These are phyloP conservation scores for Phytophthora fragariaefolia DNA, from an alignment of 352 stramenopile species.

Conservation along the genomic window DNA sequence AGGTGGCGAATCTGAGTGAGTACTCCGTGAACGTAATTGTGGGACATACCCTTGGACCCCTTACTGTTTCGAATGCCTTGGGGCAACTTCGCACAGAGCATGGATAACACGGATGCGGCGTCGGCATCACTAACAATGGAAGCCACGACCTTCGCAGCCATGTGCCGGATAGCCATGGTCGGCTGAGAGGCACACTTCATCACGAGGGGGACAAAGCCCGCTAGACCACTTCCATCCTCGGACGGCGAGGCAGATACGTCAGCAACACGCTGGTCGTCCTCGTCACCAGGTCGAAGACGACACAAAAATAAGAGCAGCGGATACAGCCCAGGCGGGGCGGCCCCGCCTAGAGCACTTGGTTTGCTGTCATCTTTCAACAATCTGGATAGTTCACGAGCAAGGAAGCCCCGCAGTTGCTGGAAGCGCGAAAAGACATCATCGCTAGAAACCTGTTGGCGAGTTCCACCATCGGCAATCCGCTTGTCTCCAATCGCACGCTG, in stretches of 20 bases:
- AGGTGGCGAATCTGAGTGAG: slow-evolving; percentile 67
- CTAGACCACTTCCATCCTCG: slow-evolving; percentile 31
- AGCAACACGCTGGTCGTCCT: slow-evolving; percentile 44
- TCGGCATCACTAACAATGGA: slow-evolving; percentile 69
- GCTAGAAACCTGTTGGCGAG: slow-evolving; percentile 64
- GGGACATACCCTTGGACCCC: slow-evolving; percentile 33
- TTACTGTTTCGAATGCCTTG: slow-evolving; percentile 31
- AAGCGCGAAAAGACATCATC: slow-evolving; percentile 85
- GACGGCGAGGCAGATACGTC: slow-evolving; percentile 16
- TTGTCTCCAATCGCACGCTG: slow-evolving; percentile 87
- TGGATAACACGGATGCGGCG: slow-evolving; percentile 46
- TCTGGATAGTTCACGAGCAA: slow-evolving; percentile 60
- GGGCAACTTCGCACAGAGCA: slow-evolving; percentile 51
- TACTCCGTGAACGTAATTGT: slow-evolving; percentile 73
- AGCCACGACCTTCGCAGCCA: slow-evolving; percentile 80
- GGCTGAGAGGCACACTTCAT: slow-evolving; percentile 70
- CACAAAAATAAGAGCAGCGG: slow-evolving; percentile 84
- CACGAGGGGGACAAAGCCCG: slow-evolving; percentile 72
- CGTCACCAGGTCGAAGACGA: slow-evolving; percentile 69
- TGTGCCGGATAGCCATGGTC: slow-evolving; percentile 80
- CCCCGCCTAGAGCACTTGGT: slow-evolving; percentile 27
- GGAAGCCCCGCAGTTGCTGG: slow-evolving; percentile 65
- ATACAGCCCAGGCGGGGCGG: slow-evolving; percentile 68
- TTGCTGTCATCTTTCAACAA: slow-evolving; percentile 39
- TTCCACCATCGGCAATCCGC: slow-evolving; percentile 78